Evolutionary conservation across 1,284 basidiomycete species (phyloP).

Genomic region (Serendipita sp.): DNA sequence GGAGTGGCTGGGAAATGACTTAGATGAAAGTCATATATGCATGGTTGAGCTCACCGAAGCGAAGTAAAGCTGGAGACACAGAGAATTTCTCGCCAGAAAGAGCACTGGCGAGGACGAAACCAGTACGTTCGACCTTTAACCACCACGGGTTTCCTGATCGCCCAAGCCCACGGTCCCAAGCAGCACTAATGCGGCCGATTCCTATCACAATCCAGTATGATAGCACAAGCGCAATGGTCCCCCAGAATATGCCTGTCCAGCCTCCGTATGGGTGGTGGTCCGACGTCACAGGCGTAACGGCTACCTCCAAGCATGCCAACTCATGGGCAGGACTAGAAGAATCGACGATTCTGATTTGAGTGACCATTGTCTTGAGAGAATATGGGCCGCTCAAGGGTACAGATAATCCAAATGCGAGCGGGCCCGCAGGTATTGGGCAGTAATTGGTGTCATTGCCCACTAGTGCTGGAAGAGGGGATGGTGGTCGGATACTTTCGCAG

Average conservation of each 20-base stretch:
- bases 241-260: constrained; percentile 71
- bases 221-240: constrained; percentile 60
- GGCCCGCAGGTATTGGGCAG: constrained; percentile 63
- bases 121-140: constrained; percentile 59
- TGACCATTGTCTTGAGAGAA: constrained; percentile 70
- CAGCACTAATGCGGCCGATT: constrained; percentile 66
- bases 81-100: constrained; percentile 82
- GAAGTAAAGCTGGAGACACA: constrained; percentile 69
- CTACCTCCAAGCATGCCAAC: constrained; percentile 69
- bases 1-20: constrained; percentile 58
- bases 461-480: constrained; percentile 43
- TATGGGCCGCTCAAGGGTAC: constrained; percentile 56
- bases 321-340: constrained; percentile 50
- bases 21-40: constrained; percentile 14
- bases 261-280: constrained; percentile 49
- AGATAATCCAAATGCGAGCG: constrained; percentile 67
- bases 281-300: constrained; percentile 58
- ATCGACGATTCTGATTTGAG: constrained; percentile 78
- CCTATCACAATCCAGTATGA: constrained; percentile 73
- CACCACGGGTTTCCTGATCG: constrained; percentile 26
- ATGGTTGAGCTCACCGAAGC: constrained; percentile 53
- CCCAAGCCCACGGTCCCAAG: constrained; percentile 49
- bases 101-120: constrained; percentile 81
- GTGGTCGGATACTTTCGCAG: constrained; percentile 60
- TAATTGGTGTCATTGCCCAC: constrained; percentile 35